phyloP scores from a whole-genome alignment of 1,284 basidiomycete genomes.

The Trichosporon sp. region DNA sequence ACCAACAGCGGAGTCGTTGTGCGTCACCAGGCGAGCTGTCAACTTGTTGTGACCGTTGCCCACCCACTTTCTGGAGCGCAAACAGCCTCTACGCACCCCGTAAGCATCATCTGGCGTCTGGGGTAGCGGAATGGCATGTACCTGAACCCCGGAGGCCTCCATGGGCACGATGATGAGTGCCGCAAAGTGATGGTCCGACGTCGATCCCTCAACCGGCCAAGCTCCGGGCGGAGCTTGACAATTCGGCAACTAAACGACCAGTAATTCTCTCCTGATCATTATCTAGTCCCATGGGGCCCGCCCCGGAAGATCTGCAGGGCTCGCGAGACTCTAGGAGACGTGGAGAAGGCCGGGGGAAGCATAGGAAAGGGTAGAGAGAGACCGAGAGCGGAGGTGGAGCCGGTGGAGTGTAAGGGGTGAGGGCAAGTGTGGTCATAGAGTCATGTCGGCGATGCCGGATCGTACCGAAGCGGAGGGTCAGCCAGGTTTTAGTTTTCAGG shows the following conservation, averaged over 20 bases:
- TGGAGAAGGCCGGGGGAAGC: background rate
- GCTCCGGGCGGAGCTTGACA: background rate
- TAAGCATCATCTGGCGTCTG: background rate
- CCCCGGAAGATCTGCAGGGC: background rate
- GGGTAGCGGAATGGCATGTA: background rate
- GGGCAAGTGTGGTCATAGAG: background rate
- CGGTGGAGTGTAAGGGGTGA: background rate
- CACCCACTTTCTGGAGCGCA: background rate
- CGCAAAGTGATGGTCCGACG: constrained; percentile 2
- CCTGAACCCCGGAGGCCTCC: background rate
- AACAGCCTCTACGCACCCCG: background rate
- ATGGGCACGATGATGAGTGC: background rate
- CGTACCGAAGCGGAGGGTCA: background rate
- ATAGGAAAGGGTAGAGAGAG: background rate
- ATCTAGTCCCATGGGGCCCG: background rate
- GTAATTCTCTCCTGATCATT: background rate
- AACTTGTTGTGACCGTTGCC: background rate
- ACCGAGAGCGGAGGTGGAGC: background rate
- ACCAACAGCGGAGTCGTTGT: background rate
- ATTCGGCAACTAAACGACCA: background rate
- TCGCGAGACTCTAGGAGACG: background rate
- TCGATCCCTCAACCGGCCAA: background rate
- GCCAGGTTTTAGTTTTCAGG: constrained; percentile 2
- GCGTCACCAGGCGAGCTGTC: background rate
- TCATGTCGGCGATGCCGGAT: background rate